These are phyloP conservation scores for Dissophora ornata DNA, from an alignment of 192 early-diverging fungal species.

Conservation along the genomic window DNA sequence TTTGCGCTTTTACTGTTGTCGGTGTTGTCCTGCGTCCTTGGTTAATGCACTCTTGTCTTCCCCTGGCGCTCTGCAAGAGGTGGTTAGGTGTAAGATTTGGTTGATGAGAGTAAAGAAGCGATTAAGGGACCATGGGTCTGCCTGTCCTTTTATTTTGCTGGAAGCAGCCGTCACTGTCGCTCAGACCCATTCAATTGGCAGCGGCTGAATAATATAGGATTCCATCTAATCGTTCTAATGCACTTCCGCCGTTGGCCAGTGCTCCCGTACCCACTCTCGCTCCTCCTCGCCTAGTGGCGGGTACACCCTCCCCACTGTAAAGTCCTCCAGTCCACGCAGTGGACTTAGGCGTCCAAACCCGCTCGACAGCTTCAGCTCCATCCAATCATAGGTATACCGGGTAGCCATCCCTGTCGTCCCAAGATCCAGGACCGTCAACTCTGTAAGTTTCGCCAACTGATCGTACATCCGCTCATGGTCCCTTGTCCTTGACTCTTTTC, in stretches of 20 bases:
- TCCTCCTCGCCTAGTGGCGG: not conserved
- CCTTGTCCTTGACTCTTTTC: not conserved
- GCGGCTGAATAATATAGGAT: too few species aligned
- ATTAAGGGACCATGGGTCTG: too few species aligned
- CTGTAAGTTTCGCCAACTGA: slow-evolving; percentile 8
- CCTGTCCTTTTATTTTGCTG: too few species aligned
- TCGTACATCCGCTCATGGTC: slow-evolving; percentile 9
- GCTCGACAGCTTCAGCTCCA: slow-evolving; percentile 1
- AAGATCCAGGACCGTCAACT: slow-evolving; percentile 7
- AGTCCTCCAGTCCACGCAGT: not conserved
- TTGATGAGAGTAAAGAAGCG: too few species aligned
- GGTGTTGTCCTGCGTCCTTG: too few species aligned
- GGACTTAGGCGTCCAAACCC: not conserved
- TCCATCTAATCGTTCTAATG: too few species aligned
- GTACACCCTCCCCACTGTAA: not conserved
- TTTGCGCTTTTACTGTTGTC: too few species aligned
- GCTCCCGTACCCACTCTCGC: not conserved
- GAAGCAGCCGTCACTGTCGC: too few species aligned
- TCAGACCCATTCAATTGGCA: too few species aligned
- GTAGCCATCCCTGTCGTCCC: not conserved
- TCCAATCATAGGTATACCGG: not conserved
- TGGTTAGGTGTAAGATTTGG: too few species aligned
- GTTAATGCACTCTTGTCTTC: too few species aligned
- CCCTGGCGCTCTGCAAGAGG: too few species aligned
- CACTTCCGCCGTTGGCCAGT: slow-evolving; percentile 1